These are phyloP conservation scores for Periconia sp. DNA, from an alignment of 2,329 filamentous ascomycete genomes.

Conservation along the genomic window DNA sequence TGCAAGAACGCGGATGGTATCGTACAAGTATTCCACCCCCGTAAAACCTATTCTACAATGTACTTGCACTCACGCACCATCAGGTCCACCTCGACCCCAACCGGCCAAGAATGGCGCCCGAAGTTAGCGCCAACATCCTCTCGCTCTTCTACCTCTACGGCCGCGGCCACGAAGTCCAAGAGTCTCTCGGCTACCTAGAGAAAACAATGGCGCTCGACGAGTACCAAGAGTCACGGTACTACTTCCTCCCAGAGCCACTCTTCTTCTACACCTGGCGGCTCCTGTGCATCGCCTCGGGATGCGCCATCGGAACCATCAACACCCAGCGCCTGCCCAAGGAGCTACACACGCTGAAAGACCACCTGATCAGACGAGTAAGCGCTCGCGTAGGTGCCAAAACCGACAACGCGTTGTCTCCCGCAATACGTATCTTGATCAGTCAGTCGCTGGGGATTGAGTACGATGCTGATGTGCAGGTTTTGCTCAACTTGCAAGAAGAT, in stretches of 20 bases:
- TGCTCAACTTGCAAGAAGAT: neutral
- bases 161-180: neutral
- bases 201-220: neutral
- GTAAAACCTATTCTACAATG: neutral
- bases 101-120: neutral
- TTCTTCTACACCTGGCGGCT: neutral
- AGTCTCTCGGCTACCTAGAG: neutral
- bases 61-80: neutral
- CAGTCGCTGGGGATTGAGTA: neutral
- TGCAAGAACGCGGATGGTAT: slow-evolving; percentile 1
- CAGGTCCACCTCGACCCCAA: neutral
- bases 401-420: neutral
- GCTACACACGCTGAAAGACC: neutral
- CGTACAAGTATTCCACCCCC: neutral
- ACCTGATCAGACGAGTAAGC: neutral
- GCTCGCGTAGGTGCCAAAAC: neutral
- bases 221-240: neutral
- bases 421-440: neutral
- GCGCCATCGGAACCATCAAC: neutral
- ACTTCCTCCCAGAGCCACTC: neutral
- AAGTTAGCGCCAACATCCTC: neutral
- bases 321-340: neutral
- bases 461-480: neutral
- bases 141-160: neutral
- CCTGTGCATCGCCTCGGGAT: neutral